Conservation (phyloP, 257 asterid species). For the Rhazya stricta region DNA sequence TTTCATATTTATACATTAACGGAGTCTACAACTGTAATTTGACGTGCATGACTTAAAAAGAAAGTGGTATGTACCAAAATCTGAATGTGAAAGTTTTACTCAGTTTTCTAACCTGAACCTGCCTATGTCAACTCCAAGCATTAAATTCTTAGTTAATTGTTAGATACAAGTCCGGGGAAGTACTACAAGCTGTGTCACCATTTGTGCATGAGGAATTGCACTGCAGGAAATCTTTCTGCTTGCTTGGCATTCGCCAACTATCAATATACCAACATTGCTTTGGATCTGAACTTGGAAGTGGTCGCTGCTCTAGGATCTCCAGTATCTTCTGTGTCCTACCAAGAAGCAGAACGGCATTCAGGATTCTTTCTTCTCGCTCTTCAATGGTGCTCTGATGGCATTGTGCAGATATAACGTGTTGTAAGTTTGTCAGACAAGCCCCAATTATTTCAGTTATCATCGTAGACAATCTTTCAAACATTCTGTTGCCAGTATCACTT, state of each 20-base stretch:
- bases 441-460: conserved; percentile 57
- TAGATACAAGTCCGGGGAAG: conserved; percentile 40
- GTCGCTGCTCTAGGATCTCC: conserved; percentile 46
- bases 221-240: conserved; percentile 24
- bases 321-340: conserved; percentile 58
- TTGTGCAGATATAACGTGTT: conserved; percentile 43
- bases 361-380: conserved; percentile 48
- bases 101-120: background rate
- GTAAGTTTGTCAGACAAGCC: conserved; percentile 68
- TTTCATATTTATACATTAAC: background rate
- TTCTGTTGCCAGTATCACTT: conserved; percentile 26
- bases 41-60: background rate
- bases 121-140: background rate
- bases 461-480: conserved; percentile 38
- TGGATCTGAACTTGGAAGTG: conserved; percentile 40
- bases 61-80: background rate
- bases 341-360: conserved; percentile 46
- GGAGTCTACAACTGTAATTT: background rate
- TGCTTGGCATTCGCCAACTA: conserved; percentile 47
- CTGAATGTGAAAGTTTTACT: background rate
- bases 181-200: conserved; percentile 18
- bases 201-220: conserved; percentile 28
- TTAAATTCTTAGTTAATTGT: conserved; percentile 35
- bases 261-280: conserved; percentile 43
- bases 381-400: conserved; percentile 53